Evolutionary conservation across 192 early-diverging fungal genomes (phyloP), one percentile per base, ranked within the genome.

Genomic region (Mortierella antarctica): DNA sequence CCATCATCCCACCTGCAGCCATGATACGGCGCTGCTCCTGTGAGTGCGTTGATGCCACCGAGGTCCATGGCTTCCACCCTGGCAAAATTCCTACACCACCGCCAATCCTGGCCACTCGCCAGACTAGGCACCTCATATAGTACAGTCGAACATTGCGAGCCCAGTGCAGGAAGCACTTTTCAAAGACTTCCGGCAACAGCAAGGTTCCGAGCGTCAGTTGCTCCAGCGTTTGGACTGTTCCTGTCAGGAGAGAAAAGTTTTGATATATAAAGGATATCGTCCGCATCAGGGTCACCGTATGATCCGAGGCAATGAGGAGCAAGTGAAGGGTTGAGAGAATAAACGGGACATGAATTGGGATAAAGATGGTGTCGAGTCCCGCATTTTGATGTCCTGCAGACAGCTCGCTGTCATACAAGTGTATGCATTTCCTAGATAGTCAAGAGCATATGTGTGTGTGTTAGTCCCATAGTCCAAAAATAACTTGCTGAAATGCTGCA

Each of bases 131-230:
- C 6, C 87, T 56, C 65, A 88, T 81, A 62, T 83, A 88, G 63
- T 84, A 88, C 13, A 83, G 61, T 11, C 87, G 81, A 11, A 88
- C 87, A 56, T 86, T 86, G 20, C 77, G 71, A 18, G 82, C 77
- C 87, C 87, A 88, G 51, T 88, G 87, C 18, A 86, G 62, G 59
- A 88, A 82, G 21, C 85, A 65, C 52, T 80, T 74, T 56, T 86
- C 87, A 70, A 88, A 88, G 20, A 84, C 77, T 7, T 64, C 65
- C 0, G 82, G 73, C 6, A 57, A 55, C 39, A 88, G 61, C 14
- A 88, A 47, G 1, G 73, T 82, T 2, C 80, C 66, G 8, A 78
- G 61, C 7, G 82, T 83, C 23, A 88, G 62, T 44, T 83, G 79
- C 45, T 80, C 74, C 40, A 85, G 51, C 44, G 75, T 71, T 13